phyloP scores from a whole-genome alignment of 192 early-diverging fungal genomes.

The Backusella sp. region DNA sequence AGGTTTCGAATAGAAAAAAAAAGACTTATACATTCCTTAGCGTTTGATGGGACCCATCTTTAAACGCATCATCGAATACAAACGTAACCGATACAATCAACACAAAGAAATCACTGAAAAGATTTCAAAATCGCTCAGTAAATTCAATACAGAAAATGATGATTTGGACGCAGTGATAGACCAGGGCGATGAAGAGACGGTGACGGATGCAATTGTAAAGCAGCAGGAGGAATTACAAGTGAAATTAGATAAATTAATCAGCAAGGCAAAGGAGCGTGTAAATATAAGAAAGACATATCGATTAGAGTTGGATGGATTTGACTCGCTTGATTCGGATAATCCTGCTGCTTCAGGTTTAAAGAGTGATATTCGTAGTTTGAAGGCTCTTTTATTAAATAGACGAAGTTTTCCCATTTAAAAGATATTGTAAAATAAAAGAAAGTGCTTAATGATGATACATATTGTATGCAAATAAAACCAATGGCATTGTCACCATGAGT shows the following conservation, averaged over 20 bases:
- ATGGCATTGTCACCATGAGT: not conserved
- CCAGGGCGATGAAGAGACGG: conserved; percentile 6
- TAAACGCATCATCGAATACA: conserved; percentile 14
- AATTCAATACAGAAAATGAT: conserved; percentile 1
- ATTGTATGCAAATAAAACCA: not conserved
- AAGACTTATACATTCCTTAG: not conserved
- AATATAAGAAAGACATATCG: not conserved
- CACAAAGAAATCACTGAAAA: not conserved
- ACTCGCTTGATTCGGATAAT: not conserved
- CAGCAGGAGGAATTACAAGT: not conserved
- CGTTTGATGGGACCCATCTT: conserved; percentile 20
- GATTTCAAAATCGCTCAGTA: not conserved
- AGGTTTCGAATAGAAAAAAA: not conserved
- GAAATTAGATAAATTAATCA: not conserved
- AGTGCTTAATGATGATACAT: not conserved
- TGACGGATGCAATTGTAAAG: not conserved
- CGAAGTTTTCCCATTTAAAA: conserved; percentile 41
- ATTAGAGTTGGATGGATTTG: not conserved
- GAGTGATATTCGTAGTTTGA: conserved; percentile 48
- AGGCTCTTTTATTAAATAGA: conserved; percentile 46
- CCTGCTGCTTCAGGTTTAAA: conserved; percentile 37
- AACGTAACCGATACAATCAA: conserved; percentile 15
- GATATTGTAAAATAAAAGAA: not conserved
- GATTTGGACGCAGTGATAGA: conserved; percentile 16
- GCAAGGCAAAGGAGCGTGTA: not conserved